Conservation (phyloP, 768 basidiomycete genomes). For the Amanita rubescens region DNA sequence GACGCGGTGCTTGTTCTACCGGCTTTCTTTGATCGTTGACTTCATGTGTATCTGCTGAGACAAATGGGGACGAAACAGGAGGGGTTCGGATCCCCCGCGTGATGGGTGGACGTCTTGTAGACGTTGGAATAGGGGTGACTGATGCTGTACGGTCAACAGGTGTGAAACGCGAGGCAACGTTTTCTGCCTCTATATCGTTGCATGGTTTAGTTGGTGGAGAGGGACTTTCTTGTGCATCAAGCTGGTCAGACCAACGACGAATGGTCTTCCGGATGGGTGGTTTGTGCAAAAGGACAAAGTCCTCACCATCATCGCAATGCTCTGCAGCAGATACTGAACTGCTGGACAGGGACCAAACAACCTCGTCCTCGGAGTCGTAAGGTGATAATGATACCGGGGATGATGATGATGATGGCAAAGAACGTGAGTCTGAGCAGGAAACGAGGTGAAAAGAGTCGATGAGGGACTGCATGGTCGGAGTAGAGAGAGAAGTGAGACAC, state of each 20-base stretch:
- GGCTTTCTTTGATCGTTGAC: background rate
- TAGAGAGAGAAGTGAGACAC: constrained; percentile 3
- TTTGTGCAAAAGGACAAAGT: constrained; percentile 41
- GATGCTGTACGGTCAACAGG: background rate
- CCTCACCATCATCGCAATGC: constrained; percentile 30
- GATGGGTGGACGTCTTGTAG: background rate
- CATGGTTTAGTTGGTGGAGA: background rate
- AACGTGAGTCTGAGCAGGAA: background rate
- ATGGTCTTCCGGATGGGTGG: constrained; percentile 14
- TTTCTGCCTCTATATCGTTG: background rate
- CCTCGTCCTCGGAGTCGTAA: constrained; percentile 47
- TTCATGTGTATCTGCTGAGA: background rate
- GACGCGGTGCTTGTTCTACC: background rate
- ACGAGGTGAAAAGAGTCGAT: background rate
- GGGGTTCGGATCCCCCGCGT: too few species aligned
- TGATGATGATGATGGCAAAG: constrained; percentile 5
- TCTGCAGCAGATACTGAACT: constrained; percentile 19
- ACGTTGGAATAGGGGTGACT: background rate
- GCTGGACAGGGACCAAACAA: constrained; percentile 42
- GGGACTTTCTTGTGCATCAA: background rate
- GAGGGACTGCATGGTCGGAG: background rate
- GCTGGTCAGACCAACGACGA: background rate
- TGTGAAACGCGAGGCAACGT: background rate
- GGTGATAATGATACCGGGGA: constrained; percentile 8
- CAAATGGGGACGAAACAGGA: background rate